Evolutionary conservation across 2,329 filamentous ascomycete species (phyloP), one percentile per base, ranked within the genome.

Genomic region (Rhytidhysteron rufulum): DNA sequence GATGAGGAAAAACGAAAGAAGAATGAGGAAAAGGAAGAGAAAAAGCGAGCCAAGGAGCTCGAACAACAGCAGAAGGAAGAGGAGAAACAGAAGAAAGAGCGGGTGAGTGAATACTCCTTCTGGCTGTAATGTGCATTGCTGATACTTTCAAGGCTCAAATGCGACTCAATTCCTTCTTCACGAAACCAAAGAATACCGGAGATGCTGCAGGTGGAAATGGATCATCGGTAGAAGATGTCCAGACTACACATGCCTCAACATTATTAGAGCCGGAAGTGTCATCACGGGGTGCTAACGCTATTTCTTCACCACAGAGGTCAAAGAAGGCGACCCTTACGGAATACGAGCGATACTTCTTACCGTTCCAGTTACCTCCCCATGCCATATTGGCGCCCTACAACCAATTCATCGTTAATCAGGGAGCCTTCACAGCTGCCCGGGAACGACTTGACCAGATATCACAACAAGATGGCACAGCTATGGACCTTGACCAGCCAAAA

Each of bases 331-430:
- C 51, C 8, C 51, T 64, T 18, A 65, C 62, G 5, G 70, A 73
- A 44, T 68, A 71, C 43, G 50, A 85, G 15, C 82, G 80, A 50
- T 71, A 75, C 25, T 97, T 97, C 55, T 77, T 88, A 22, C 82
- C 86, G 0, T 97, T 96, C 62, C 90, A 85, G 47, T 58, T 93
- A 33, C 85, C 88, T 43, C 74, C 82, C 3, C 77, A 88, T 54
- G 85, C 88, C 2, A 78, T 68, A n/a, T 52, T 96, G 39, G 88
- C 89, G 1, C 73, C 75, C 0, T 51, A 73, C 35, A 71, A 67
- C 36, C 45, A 51, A 0, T 56, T 62, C 15, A 50, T 60, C 43
- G 49, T 48, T n/a, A 54, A 59, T n/a, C 41, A 55, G 2, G 50
- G 47, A n/a, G 52, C 53, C 34, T 36, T 60, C 25, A 49, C 56